phyloP scores from a whole-genome alignment of 768 basidiomycete species.

The Collybia nuda region DNA sequence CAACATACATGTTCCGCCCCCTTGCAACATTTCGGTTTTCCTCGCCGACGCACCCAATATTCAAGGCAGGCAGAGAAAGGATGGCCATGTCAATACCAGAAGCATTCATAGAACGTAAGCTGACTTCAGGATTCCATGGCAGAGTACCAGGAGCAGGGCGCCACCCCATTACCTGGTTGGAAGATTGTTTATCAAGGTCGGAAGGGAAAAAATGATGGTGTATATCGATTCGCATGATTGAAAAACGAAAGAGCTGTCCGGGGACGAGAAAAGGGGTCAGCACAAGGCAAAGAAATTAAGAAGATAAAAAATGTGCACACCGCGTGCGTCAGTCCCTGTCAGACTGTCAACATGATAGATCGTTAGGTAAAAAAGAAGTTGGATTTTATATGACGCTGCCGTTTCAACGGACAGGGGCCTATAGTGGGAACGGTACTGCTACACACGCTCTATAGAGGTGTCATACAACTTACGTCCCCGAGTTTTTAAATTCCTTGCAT shows the following conservation, averaged over 20 bases:
- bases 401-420: background rate
- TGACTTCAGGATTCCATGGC: constrained; percentile 62
- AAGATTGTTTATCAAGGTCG: constrained; percentile 44
- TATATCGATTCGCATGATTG: constrained; percentile 52
- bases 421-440: background rate
- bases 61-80: constrained; percentile 64
- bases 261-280: background rate
- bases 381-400: background rate
- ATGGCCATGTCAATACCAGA: constrained; percentile 59
- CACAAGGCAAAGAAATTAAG: constrained; percentile 11
- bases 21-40: constrained; percentile 43
- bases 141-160: constrained; percentile 60
- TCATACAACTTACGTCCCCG: background rate
- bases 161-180: constrained; percentile 55
- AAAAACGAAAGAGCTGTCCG: background rate
- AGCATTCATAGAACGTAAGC: constrained; percentile 63
- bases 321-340: background rate
- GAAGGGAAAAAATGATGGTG: constrained; percentile 76
- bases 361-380: background rate
- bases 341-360: background rate
- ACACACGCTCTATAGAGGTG: background rate
- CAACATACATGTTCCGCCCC: constrained; percentile 45
- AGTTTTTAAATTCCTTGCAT: constrained; percentile 52
- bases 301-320: background rate
- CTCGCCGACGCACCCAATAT: constrained; percentile 32